These are phyloP conservation scores for Pyrus communis DNA, from an alignment of 306 rosid species.

Conservation along the genomic window DNA sequence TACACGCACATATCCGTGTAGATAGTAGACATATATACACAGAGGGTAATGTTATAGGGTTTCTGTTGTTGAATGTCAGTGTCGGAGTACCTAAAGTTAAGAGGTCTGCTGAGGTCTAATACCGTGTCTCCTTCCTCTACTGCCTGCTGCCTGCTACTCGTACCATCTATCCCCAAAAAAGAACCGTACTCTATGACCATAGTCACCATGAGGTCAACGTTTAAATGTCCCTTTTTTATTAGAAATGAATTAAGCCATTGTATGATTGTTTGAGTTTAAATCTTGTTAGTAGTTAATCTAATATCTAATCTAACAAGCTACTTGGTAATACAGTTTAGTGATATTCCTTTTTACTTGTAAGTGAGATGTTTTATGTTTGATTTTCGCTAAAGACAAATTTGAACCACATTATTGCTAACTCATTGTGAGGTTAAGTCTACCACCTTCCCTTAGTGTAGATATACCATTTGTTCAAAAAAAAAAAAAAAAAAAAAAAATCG, in stretches of 20 bases:
- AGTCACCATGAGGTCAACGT: neutral
- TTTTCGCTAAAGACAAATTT: rapidly evolving
- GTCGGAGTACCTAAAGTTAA: neutral
- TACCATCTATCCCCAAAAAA: neutral
- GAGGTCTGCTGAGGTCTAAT: neutral
- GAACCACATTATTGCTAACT: no score
- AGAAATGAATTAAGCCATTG: rapidly evolving
- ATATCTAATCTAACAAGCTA: no score
- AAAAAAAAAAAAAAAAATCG: no score
- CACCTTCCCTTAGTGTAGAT: no score
- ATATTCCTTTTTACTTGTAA: rapidly evolving
- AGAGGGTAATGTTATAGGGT: neutral
- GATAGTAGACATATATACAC: no score
- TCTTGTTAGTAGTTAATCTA: no score
- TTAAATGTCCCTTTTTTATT: no score
- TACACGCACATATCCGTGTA: no score
- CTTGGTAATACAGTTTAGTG: rapidly evolving
- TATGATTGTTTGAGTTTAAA: rapidly evolving
- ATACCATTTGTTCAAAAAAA: no score
- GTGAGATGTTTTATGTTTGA: no score
- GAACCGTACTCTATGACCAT: neutral
- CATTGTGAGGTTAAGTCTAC: no score
- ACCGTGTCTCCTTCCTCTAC: neutral
- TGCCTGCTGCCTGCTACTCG: neutral
- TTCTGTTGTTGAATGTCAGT: neutral